Conservation (phyloP, 345 rosid species). For the thale cress (Arabidopsis thaliana) region DNA sequence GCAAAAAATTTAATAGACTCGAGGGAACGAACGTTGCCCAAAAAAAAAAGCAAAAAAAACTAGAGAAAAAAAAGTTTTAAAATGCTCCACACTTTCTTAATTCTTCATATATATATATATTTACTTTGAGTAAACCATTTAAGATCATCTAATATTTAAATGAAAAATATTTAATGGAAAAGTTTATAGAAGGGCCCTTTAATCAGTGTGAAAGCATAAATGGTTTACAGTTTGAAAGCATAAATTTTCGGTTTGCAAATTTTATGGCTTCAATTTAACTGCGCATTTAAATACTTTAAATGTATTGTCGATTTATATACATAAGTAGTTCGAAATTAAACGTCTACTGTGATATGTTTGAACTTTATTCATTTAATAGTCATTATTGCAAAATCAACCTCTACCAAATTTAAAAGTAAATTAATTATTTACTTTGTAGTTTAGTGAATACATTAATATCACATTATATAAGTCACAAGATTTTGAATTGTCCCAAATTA, state of each 20-base stretch:
- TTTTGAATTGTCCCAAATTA: not conserved
- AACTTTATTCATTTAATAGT: not conserved
- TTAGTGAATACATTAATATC: not conserved
- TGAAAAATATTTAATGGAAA: too few relatives aligned
- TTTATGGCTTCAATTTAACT: not conserved
- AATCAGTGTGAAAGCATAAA: not conserved
- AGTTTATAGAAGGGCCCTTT: too few relatives aligned
- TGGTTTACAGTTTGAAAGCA: not conserved
- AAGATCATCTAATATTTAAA: too few relatives aligned
- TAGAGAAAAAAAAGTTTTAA: not conserved
- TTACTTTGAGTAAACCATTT: too few relatives aligned
- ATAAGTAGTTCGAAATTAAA: constrained; percentile 1
- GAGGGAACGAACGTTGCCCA: too few relatives aligned
- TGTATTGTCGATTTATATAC: not conserved
- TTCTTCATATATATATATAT: too few relatives aligned
- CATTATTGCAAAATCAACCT: not conserved
- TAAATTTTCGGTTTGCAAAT: not conserved
- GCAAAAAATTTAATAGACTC: too few relatives aligned
- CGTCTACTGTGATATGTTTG: not conserved
- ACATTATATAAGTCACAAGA: not conserved
- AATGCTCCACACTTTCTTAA: not conserved
- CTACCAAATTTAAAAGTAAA: not conserved
- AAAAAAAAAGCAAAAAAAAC: too few relatives aligned
- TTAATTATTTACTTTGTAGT: not conserved
- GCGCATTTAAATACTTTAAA: not conserved